Evolutionary conservation across 2,329 filamentous ascomycete species (phyloP), one percentile per base, ranked within the genome.

Genomic region (Penicillium digitatum): DNA sequence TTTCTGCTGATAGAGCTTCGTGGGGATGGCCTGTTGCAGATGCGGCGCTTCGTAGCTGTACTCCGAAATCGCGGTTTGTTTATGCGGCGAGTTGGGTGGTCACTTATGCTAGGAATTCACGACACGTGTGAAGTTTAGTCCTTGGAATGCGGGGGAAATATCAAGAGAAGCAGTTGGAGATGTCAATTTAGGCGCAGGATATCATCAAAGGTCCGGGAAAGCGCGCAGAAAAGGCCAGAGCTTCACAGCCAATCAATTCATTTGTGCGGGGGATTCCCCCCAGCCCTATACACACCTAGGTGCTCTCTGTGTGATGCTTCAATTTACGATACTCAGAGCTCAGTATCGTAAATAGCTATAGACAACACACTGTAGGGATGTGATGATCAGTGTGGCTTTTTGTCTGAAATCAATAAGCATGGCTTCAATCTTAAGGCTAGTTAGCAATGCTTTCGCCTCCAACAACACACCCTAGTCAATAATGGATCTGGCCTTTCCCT

Each of bases 181-280:
- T 45, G 29, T 45, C 8, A 20, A 32, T 12, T 9, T 20, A 22
- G 18, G 8, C 1, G 9, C n/a, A 37, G n/a, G 18, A n/a, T 45
- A 32, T 32, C 26, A 37, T 37, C 12, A 12, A 37, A n/a, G 10
- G 29, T 44, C 27, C 18, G 34, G 34, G 44, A 26, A 18, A 46
- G 24, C 43, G 48, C 49, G 43, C 37, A 38, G 37, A 54, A 59
- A 59, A 58, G 40, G 51, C 39, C 22, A 42, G 31, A 55, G 52
- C 53, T 58, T 53, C 44, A 54, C 45, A 18, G 48, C 56, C 48
- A 58, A 56, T 52, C 52, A 56, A 18, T 44, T 49, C 48, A 24
- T 34, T 35, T 42, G 29, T 61, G 57, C 55, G 59, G 59, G 58
- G 53, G 52, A 35, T 11, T 26, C 24, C 34, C 16, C 20, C 9